Percentiles rank a stretch among this genome's conserved stretches.
Evolutionary conservation across 306 rosid genomes (phyloP).

Genomic region (Sicyos edulis): DNA sequence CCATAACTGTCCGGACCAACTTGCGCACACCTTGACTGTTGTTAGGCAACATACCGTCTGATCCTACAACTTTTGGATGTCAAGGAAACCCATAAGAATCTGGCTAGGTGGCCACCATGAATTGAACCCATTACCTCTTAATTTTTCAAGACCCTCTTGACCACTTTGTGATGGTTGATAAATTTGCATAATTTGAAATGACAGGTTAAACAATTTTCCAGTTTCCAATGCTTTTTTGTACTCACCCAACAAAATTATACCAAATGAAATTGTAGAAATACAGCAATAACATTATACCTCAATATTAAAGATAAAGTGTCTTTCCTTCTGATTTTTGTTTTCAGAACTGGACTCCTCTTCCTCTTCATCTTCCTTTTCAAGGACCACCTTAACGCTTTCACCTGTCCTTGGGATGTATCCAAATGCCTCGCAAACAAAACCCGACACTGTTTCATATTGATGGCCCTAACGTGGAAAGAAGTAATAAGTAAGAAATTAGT

Average conservation of each 20-base stretch:
- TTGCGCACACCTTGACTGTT: too few species aligned
- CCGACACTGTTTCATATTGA: slow-evolving; percentile 96
- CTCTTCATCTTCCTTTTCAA: slow-evolving; percentile 79
- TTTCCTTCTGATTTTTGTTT: slow-evolving; percentile 62
- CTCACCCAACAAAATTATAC: not conserved
- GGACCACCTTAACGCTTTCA: slow-evolving; percentile 75
- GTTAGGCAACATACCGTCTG: too few species aligned
- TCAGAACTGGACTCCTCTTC: slow-evolving; percentile 53
- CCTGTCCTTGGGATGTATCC: slow-evolving; percentile 98
- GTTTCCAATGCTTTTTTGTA: slow-evolving; percentile 1
- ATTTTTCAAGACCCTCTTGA: too few species aligned
- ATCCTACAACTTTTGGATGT: too few species aligned
- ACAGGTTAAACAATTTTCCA: not conserved
- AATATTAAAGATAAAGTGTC: slow-evolving; percentile 62
- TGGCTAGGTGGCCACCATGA: too few species aligned
- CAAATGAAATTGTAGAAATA: not conserved
- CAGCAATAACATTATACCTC: slow-evolving; percentile 48
- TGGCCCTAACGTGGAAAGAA: slow-evolving; percentile 52
- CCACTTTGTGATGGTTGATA: too few species aligned
- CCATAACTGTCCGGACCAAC: too few species aligned
- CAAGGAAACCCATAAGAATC: too few species aligned
- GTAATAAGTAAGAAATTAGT: slow-evolving; percentile 8
- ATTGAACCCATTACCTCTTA: too few species aligned
- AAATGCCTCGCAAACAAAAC: slow-evolving; percentile 91
- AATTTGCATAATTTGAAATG: not conserved